phyloP scores from a whole-genome alignment of 345 rosid genomes.

The Kernera saxatilis region DNA sequence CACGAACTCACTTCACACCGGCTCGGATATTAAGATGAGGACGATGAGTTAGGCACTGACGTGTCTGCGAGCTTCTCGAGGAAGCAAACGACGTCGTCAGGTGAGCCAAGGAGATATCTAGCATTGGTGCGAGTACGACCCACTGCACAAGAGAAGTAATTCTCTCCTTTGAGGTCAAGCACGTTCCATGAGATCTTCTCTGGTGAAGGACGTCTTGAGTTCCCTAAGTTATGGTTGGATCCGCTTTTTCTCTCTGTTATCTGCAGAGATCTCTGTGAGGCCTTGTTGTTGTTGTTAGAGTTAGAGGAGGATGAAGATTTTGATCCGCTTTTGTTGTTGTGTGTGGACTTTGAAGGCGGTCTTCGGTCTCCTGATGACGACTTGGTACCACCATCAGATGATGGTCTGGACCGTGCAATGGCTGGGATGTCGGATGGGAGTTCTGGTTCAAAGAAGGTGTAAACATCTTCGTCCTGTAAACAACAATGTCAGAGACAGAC shows the following conservation, averaged over 20 bases:
- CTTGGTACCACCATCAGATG: conserved; percentile 56
- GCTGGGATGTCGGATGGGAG: conserved; percentile 62
- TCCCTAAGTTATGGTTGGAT: conserved; percentile 37
- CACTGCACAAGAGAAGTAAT: conserved; percentile 94
- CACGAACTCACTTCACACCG: conserved; percentile 9
- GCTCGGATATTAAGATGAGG: neutral
- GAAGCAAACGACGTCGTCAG: conserved; percentile 77
- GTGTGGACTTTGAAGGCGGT: conserved; percentile 48
- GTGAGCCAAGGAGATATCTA: conserved; percentile 61
- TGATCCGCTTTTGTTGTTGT: conserved; percentile 51
- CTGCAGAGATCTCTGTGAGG: conserved; percentile 45
- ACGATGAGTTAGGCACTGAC: neutral
- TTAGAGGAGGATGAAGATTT: conserved; percentile 51
- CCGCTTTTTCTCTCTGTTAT: conserved; percentile 45
- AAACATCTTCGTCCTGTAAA: conserved; percentile 93
- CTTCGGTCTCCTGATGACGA: conserved; percentile 50
- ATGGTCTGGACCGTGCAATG: conserved; percentile 48
- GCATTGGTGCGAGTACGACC: conserved; percentile 83
- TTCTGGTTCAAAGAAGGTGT: conserved; percentile 95
- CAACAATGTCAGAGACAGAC: neutral
- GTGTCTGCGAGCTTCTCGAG: conserved; percentile 56
- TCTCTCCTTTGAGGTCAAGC: conserved; percentile 95
- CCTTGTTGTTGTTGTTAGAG: conserved; percentile 36
- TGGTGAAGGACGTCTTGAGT: conserved; percentile 49
- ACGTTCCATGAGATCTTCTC: conserved; percentile 93